Percentiles rank a stretch among this genome's conserved stretches.
Conservation (phyloP, 768 basidiomycete genomes). For the Austroboletus festivus region DNA sequence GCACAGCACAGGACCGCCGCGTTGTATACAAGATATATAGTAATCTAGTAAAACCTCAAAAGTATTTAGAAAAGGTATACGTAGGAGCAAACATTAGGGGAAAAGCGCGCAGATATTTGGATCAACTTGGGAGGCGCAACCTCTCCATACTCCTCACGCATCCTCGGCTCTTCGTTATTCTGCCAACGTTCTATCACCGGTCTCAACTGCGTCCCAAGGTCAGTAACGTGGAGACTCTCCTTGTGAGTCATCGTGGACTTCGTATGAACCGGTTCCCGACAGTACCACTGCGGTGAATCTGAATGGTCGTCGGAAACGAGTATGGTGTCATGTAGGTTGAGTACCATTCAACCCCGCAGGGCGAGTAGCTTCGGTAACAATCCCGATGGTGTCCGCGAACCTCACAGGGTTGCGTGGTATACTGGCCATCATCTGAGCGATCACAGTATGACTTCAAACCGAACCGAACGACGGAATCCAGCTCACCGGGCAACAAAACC, state of each 20-base stretch:
- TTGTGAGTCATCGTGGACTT: slow-evolving; percentile 76
- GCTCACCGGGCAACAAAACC: slow-evolving; percentile 86
- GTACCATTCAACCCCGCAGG: slow-evolving; percentile 72
- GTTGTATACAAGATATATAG: no score
- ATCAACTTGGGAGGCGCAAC: slow-evolving; percentile 55
- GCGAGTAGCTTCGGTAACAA: slow-evolving; percentile 86
- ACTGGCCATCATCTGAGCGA: slow-evolving; percentile 56
- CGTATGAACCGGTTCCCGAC: slow-evolving; percentile 57
- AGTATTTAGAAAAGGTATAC: no score
- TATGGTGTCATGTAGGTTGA: slow-evolving; percentile 15
- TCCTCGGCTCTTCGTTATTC: slow-evolving; percentile 56
- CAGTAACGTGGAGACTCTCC: slow-evolving; percentile 82
- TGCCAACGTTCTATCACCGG: slow-evolving; percentile 88
- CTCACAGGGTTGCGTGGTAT: slow-evolving; percentile 96
- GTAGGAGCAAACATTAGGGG: no score
- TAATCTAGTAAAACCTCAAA: no score
- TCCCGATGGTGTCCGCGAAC: slow-evolving; percentile 84
- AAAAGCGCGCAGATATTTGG: no score
- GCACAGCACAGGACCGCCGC: no score
- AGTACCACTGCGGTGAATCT: slow-evolving; percentile 96
- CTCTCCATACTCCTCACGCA: slow-evolving; percentile 67
- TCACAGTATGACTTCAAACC: slow-evolving; percentile 1
- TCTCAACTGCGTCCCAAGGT: slow-evolving; percentile 92
- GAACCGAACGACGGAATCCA: neutral
- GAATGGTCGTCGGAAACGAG: slow-evolving; percentile 1